Evolutionary conservation across 768 basidiomycete species (phyloP), one percentile per base, ranked within the genome.

Genomic region (Scleroderma bovista): DNA sequence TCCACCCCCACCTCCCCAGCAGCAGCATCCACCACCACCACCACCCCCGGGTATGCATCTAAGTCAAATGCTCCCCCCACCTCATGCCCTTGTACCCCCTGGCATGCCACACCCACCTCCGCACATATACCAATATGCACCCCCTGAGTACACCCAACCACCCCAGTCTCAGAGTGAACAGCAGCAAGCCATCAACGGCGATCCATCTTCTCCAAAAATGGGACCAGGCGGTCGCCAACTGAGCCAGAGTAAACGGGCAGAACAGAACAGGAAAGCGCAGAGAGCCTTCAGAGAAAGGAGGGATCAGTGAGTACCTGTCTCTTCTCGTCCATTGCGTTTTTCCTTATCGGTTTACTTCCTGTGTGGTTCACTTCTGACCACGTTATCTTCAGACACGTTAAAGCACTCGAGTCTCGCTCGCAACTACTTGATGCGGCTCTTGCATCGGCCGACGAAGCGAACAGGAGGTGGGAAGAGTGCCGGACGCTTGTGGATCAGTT

Each of bases 181-280:
- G 13, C 64, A 70, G 44, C 60, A 67, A 47, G 53, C 59, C 1
- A 59, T 59, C 32, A 52, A 66, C 32, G 67, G 56, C 32, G 1
- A 15, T 16, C 58, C 58, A 23, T 31, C 9, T 1, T 44, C 26
- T 29, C 31, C 37, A 15, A 53, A 51, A 46, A 49, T 0, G 3
- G 16, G 13, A 0, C 17, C 42, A 2, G 66, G n/a, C n/a, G n/a
- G 69, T 22, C 74, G 89, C 42, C 69, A 80, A 11, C 73, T 93
- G 44, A 88, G 85, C 66, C 81, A 77, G 61, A 87, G 83, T 63
- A 93, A 93, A 63, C 80, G 93, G 10, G 93, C 93, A 38, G 93
- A 94, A 60, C 93, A 96, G 72, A 96, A 96, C 66, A 78, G 93
- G 58, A 93, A 93, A 66, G 93, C 93, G 0, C 93, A 96, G 69